Evolutionary conservation across 2,329 filamentous ascomycete species (phyloP).

Genomic region (Scedosporium dehoogii): DNA sequence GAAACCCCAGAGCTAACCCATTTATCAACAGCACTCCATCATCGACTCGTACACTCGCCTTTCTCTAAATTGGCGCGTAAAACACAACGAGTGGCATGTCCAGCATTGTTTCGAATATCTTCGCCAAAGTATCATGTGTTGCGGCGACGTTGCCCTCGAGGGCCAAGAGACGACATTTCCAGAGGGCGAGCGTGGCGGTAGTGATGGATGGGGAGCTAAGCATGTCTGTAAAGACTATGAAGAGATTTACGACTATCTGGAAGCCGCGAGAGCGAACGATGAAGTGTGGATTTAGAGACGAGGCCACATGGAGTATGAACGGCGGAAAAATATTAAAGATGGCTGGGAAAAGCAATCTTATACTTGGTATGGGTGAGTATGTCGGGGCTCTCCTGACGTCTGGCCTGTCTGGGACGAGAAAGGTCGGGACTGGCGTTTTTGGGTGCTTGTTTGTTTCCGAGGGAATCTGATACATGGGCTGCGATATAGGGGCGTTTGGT

Average conservation of each 20-base stretch:
- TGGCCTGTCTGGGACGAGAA: no score
- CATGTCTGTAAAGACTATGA: slow-evolving; percentile 30
- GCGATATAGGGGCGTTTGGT: no score
- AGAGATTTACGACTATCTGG: slow-evolving; percentile 23
- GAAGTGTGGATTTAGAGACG: slow-evolving; percentile 23
- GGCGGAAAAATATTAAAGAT: background rate
- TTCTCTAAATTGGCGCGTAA: slow-evolving; percentile 8
- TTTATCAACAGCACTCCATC: slow-evolving; percentile 19
- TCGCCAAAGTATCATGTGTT: slow-evolving; percentile 35
- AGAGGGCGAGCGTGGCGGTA: slow-evolving; percentile 20
- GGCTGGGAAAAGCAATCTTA: no score
- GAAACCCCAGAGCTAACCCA: background rate
- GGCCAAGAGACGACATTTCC: slow-evolving; percentile 30
- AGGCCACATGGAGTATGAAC: background rate
- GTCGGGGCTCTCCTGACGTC: no score
- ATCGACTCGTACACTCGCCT: slow-evolving; percentile 20
- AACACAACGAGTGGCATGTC: slow-evolving; percentile 24
- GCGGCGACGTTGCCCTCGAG: slow-evolving; percentile 34
- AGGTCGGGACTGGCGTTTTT: no score
- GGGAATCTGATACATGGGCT: no score
- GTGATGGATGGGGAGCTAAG: slow-evolving; percentile 32
- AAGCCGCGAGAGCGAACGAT: slow-evolving; percentile 22
- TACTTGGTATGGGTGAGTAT: no score
- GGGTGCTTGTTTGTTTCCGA: no score
- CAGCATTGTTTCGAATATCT: slow-evolving; percentile 39